Conservation (phyloP, 768 basidiomycete species). For the Amanita rubescens region DNA sequence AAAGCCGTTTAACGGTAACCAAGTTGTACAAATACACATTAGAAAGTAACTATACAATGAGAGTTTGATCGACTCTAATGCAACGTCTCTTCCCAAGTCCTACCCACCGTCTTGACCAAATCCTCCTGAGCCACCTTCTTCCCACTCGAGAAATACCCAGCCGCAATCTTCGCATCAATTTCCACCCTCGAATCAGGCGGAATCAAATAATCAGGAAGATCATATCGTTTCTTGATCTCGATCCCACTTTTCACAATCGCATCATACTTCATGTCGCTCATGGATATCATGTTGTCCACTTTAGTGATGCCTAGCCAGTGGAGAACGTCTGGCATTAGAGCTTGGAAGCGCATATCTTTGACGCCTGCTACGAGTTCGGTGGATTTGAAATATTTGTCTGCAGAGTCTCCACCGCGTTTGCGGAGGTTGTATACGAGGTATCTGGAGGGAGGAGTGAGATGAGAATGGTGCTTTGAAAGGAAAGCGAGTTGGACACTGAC, state of each 20-base stretch:
- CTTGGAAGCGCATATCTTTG: conserved; percentile 93
- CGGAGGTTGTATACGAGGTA: conserved; percentile 96
- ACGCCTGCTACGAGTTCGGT: conserved; percentile 94
- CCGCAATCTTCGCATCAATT: conserved; percentile 94
- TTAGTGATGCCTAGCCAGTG: conserved; percentile 92
- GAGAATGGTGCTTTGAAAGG: neutral
- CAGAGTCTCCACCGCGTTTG: conserved; percentile 89
- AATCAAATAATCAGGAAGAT: conserved; percentile 85
- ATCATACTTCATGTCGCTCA: conserved; percentile 96
- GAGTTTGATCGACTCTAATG: too few species aligned
- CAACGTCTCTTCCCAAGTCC: conserved; percentile 87
- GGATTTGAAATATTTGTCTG: conserved; percentile 76
- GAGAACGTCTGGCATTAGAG: conserved; percentile 92
- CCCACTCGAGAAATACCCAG: conserved; percentile 84
- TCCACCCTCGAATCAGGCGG: conserved; percentile 88
- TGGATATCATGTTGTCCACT: conserved; percentile 84
- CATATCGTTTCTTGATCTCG: conserved; percentile 72
- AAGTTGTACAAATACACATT: too few species aligned
- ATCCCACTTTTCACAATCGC: conserved; percentile 90
- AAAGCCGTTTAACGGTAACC: too few species aligned
- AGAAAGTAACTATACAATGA: too few species aligned
- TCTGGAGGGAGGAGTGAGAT: conserved; percentile 27
- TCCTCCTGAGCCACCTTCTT: conserved; percentile 75
- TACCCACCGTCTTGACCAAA: conserved; percentile 77
- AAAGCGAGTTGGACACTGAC: conserved; percentile 28